phyloP scores from a whole-genome alignment of 192 early-diverging fungal species.

The Funneliformis geosporum region DNA sequence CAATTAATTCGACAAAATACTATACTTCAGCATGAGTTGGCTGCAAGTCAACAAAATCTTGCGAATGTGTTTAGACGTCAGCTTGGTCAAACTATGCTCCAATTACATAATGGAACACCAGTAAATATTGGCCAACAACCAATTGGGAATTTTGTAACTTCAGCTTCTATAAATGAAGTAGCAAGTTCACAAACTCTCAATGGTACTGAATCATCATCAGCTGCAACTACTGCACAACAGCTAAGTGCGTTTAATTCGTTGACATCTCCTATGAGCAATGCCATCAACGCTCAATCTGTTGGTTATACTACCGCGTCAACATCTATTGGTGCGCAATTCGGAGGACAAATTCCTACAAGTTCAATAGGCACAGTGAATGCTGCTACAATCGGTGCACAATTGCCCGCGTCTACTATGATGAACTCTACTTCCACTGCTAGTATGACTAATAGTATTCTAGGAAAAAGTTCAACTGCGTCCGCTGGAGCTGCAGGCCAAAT shows the following conservation, averaged over 20 bases:
- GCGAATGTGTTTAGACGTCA: neutral
- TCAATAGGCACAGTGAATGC: too few relatives aligned
- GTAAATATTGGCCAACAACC: conserved; percentile 2
- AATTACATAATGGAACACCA: neutral
- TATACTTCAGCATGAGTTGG: neutral
- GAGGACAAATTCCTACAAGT: too few relatives aligned
- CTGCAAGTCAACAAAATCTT: conserved; percentile 9
- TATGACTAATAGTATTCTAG: too few relatives aligned
- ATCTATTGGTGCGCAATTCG: neutral
- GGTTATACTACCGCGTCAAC: neutral
- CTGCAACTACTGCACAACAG: neutral
- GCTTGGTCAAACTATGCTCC: neutral
- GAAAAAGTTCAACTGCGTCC: neutral
- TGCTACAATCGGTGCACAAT: neutral
- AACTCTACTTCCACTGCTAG: neutral
- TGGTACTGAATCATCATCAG: neutral
- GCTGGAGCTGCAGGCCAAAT: neutral
- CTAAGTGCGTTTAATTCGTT: neutral
- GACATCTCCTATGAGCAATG: neutral
- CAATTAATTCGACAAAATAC: neutral
- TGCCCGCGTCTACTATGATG: neutral
- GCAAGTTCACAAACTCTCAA: neutral
- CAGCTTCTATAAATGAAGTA: neutral
- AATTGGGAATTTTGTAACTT: neutral
- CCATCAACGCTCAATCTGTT: neutral